Evolutionary conservation across 1,284 basidiomycete species (phyloP), one percentile per base, ranked within the genome.

Genomic region (Heterobasidion irregulare): DNA sequence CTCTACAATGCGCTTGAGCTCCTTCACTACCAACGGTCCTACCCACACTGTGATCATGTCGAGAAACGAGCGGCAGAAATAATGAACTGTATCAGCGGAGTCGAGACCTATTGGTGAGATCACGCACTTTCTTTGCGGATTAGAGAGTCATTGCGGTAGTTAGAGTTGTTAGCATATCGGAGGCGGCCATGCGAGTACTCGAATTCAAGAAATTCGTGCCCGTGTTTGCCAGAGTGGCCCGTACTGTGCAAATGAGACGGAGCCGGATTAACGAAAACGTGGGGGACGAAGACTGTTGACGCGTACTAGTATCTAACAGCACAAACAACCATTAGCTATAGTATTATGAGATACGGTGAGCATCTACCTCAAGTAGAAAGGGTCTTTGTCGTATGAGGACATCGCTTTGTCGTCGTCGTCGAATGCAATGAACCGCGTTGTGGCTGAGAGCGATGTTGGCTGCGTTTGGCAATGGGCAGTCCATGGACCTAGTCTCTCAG

Each of bases 141-240:
- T 55, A 99, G 75, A 68, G 88, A 92, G 73, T 99, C 97, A 66
- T 98, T 98, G 50, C 96, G 79, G 75, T 99, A 99, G 73, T 99
- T 99, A 18, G 94, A 98, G 80, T 99, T 99, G 80, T 99, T 98
- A 59, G 97, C 96, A 70, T 99, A 99, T 63, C 96, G 84, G 60
- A 99, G 79, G 57, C 96, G 86, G 8, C 96, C 97, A 72, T 96
- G 89, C 10, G 91, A 90, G 75, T 98, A 98, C 73, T 99, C 96
- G 66, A 98, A 99, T 72, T 99, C 97, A 51, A 99, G 80, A 69
- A 99, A 99, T 70, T 97, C 94, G 74, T 97, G 94, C 16, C 94
- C 94, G 66, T 97, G 94, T 70, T 93, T 93, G 58, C 94, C 94
- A 63, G 92, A 92, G 72, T 97, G 94, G 26, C 94, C 94, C 47